phyloP scores from a whole-genome alignment of 2,329 filamentous ascomycete genomes.

The Apiospora aurea region DNA sequence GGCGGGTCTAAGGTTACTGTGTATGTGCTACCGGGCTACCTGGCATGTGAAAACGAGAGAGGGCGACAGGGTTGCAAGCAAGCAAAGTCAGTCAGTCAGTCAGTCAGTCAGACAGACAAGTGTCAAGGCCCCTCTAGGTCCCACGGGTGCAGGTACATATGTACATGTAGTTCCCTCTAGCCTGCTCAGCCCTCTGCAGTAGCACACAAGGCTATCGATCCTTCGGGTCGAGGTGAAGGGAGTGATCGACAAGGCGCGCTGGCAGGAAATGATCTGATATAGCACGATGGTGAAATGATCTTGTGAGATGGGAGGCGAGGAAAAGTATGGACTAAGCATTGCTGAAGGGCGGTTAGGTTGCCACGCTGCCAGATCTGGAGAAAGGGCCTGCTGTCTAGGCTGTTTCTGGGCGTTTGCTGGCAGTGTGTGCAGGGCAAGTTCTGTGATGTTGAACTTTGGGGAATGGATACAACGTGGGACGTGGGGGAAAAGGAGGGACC shows the following conservation, averaged over 20 bases:
- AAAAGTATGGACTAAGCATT: neutral
- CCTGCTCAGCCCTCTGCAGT: neutral
- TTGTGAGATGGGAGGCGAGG: neutral
- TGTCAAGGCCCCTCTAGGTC: neutral
- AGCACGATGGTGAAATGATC: slow-evolving; percentile 12
- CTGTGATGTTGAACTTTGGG: slow-evolving; percentile 16
- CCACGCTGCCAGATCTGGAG: neutral
- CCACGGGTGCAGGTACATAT: neutral
- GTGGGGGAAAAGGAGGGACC: neutral
- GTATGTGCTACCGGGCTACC: neutral
- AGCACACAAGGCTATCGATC: slow-evolving; percentile 15
- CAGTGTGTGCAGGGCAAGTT: neutral
- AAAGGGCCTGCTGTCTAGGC: neutral
- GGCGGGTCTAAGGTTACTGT: slow-evolving; percentile 15
- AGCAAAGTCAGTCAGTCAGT: too few species aligned
- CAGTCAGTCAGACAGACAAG: too few species aligned
- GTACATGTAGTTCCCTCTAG: neutral
- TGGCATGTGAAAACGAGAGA: slow-evolving; percentile 10
- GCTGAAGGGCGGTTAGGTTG: neutral
- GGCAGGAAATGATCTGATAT: slow-evolving; percentile 1
- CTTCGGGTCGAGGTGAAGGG: neutral
- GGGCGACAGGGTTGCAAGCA: neutral
- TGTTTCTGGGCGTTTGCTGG: neutral
- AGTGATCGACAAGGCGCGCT: neutral
- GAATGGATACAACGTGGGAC: slow-evolving; percentile 19